Percentiles rank a stretch among this genome's conserved stretches.
These are phyloP conservation scores for Petunia axillaris DNA, from an alignment of 257 asterid species.

Conservation along the genomic window DNA sequence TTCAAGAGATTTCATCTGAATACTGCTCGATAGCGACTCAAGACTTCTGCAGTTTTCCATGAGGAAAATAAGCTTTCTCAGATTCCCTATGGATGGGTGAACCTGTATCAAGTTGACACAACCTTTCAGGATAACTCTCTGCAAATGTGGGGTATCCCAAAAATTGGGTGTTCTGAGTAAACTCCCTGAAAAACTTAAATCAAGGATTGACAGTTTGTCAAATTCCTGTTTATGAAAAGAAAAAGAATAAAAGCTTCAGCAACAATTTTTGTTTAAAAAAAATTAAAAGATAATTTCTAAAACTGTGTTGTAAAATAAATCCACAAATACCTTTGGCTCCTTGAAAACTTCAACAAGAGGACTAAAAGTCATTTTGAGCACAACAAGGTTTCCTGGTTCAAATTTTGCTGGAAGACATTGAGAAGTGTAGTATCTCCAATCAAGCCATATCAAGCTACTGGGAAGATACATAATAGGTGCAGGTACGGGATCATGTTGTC, in stretches of 20 bases:
- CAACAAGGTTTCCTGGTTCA: slow-evolving; percentile 18
- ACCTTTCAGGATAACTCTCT: background rate
- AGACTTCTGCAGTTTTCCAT: background rate
- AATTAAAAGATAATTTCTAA: background rate
- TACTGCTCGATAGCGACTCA: background rate
- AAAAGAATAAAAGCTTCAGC: background rate
- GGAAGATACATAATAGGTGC: background rate
- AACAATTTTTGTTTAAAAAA: background rate
- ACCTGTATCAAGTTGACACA: slow-evolving; percentile 2
- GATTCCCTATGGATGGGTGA: slow-evolving; percentile 19
- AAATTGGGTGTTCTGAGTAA: slow-evolving; percentile 4
- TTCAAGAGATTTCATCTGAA: slow-evolving; percentile 26
- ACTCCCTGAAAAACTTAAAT: background rate
- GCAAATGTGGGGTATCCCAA: slow-evolving; percentile 6
- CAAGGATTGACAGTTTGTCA: background rate
- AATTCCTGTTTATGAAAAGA: background rate
- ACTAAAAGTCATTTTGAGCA: background rate
- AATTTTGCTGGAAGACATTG: slow-evolving; percentile 5
- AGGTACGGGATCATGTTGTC: background rate
- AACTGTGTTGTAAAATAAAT: no score
- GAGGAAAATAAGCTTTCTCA: background rate
- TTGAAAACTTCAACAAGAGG: background rate
- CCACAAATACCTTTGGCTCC: background rate
- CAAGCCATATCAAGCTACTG: slow-evolving; percentile 8
- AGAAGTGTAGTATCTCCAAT: background rate